Evolutionary conservation across 75 land plant genomes (phyloP).

Genomic region (Azolla pinnata): DNA sequence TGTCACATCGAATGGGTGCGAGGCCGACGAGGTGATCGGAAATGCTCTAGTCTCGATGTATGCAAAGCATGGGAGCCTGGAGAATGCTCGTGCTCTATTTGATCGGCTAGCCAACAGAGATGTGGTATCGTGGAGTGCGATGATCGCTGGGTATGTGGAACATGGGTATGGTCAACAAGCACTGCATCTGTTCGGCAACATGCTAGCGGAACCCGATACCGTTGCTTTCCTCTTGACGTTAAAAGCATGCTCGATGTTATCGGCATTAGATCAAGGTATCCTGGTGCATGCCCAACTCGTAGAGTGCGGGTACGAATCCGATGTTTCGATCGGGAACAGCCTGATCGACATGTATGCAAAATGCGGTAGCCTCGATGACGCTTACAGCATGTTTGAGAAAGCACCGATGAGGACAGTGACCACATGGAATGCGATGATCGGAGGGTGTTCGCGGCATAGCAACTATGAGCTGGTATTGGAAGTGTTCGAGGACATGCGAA

Average conservation of each 20-base stretch:
- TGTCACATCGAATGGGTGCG: constrained; percentile 13
- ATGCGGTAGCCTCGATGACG: constrained; percentile 40
- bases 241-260: constrained; percentile 40
- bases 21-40: constrained; percentile 17
- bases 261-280: constrained; percentile 18
- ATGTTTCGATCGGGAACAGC: constrained; percentile 51
- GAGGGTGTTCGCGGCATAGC: constrained; percentile 44
- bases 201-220: background rate
- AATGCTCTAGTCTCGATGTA: constrained; percentile 25
- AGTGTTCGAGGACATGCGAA: constrained; percentile 36
- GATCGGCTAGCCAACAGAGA: background rate
- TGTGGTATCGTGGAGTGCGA: constrained; percentile 9
- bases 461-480: constrained; percentile 35
- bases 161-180: constrained; percentile 5
- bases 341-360: constrained; percentile 68
- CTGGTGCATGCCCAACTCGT: constrained; percentile 29
- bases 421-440: constrained; percentile 71
- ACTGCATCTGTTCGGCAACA: background rate
- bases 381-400: constrained; percentile 45
- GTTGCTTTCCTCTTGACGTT: constrained; percentile 15
- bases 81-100: constrained; percentile 11
- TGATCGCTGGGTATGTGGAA: constrained; percentile 15
- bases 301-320: constrained; percentile 22
- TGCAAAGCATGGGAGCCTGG: constrained; percentile 8
- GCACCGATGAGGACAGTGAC: constrained; percentile 53